phyloP scores from a whole-genome alignment of 257 asterid genomes.

The Coffea eugenioides region DNA sequence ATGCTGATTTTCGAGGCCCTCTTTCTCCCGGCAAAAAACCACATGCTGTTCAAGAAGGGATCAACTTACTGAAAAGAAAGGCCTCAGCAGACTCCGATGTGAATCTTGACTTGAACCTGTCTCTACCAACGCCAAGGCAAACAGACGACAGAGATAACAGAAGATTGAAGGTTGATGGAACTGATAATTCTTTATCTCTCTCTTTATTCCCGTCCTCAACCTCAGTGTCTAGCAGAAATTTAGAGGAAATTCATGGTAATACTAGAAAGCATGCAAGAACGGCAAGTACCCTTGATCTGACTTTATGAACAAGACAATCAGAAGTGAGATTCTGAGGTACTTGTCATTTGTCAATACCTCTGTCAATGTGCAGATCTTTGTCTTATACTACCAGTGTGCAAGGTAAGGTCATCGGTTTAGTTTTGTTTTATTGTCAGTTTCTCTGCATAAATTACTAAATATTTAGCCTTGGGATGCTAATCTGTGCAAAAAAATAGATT shows the following conservation, averaged over 20 bases:
- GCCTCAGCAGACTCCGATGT: conserved; percentile 20
- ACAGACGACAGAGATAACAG: conserved; percentile 19
- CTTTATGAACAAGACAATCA: conserved; percentile 68
- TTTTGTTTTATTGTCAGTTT: conserved; percentile 31
- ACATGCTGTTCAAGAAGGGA: conserved; percentile 6
- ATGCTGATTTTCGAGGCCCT: conserved; percentile 13
- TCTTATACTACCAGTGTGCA: conserved; percentile 22
- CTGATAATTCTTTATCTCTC: conserved; percentile 47
- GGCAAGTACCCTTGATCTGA: conserved; percentile 57
- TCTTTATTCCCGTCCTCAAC: conserved; percentile 54
- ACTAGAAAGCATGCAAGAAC: conserved; percentile 31
- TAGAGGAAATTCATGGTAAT: conserved; percentile 20
- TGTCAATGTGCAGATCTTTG: conserved; percentile 30
- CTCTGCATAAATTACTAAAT: conserved; percentile 29
- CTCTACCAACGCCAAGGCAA: conserved; percentile 37
- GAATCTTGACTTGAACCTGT: conserved; percentile 67
- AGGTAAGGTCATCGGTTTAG: conserved; percentile 38
- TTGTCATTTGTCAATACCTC: conserved; percentile 26
- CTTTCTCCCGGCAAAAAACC: background rate
- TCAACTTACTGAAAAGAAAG: conserved; percentile 45
- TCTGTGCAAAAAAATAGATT: conserved; percentile 4
- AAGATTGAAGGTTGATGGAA: conserved; percentile 30
- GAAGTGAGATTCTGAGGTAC: conserved; percentile 79
- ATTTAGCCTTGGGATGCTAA: conserved; percentile 16
- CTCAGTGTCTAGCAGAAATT: conserved; percentile 11